Base-by-base conservation (phyloP, 805 yeast genomes). In the Nakazawaea ishiwadae region DNA sequence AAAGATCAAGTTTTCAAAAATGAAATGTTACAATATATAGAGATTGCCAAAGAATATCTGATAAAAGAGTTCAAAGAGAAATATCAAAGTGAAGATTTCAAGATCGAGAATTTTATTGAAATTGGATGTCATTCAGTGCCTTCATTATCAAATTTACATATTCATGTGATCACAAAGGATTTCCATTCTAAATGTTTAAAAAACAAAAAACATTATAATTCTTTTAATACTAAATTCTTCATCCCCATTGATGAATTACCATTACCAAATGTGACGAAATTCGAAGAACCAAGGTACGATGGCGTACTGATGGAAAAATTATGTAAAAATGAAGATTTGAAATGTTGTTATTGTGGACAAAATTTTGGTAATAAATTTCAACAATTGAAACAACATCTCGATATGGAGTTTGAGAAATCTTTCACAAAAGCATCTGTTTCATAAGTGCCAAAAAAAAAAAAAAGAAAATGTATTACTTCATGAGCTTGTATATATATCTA, bases 121-220 rank as follows among this genome's bases (percentile, higher is more conserved):
- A 72, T 70, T 7, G 91, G 95, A 0, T 69, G 84, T 19, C 95
- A 86, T 58, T 59, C 84, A 4, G 70, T 71, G 2, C 95, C 95
- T 3, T 80, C 89, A 1, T 55, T 85, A 70, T 60, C 59, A 30
- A 84, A 86, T 54, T 51, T 85, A 34, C 95, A 86, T 52, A 63
- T 86, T 15, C 95, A 86, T 61, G 76, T 86, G 18, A 67, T 86
- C 36, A 78, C 89, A 0, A 65, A 62, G 37, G 95, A 86, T 57
- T 72, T 81, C 51, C 51, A 65, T 48, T 75, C 84, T 8, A 61
- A 60, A 0, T 52, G 65, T 19, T 42, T 85, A 62, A 85, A 84
- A 55, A 65, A 77, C 49, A 75, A 71, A 45, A 70, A 67, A 42
- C 95, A 86, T 57, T 85, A 77, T 57, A 80, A 80, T 53, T 79